Evolutionary conservation across 108 stramenopile species (phyloP).

Genomic region (Stephanodiscus minutulus): DNA sequence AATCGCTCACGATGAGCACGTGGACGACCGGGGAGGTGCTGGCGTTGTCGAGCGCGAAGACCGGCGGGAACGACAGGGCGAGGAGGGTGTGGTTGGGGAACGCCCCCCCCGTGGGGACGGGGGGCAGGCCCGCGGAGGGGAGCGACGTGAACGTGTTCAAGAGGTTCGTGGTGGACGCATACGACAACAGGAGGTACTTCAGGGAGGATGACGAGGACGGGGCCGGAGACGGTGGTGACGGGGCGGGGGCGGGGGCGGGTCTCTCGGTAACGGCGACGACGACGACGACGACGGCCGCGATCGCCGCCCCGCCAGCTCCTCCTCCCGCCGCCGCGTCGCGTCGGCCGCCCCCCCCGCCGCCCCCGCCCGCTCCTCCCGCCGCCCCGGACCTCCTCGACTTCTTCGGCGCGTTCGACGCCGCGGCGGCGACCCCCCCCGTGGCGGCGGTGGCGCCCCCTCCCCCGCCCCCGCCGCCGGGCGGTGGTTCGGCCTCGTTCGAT

Average conservation of each 20-base stretch:
- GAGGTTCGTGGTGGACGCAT: constrained; percentile 78
- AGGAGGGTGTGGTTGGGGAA: constrained; percentile 77
- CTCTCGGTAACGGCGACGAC: not conserved
- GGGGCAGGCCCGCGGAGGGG: constrained; percentile 74
- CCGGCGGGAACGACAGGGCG: constrained; percentile 74
- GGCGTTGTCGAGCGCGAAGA: constrained; percentile 39
- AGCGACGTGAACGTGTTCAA: constrained; percentile 79
- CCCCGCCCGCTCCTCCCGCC: too few relatives aligned
- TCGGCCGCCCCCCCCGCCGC: too few relatives aligned
- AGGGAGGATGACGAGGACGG: constrained; percentile 34
- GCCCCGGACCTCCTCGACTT: too few relatives aligned
- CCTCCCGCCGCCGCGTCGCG: too few relatives aligned
- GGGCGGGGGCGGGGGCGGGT: not conserved
- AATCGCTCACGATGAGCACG: constrained; percentile 86
- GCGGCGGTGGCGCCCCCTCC: too few relatives aligned
- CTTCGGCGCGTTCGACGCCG: too few relatives aligned
- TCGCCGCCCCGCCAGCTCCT: not conserved
- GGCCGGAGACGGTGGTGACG: too few relatives aligned
- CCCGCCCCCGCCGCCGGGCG: too few relatives aligned
- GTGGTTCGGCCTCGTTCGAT: too few relatives aligned
- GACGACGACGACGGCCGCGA: not conserved
- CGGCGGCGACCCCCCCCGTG: too few relatives aligned
- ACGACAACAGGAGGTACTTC: constrained; percentile 79
- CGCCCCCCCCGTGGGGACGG: constrained; percentile 72
- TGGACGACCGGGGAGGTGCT: constrained; percentile 82